Base-by-base conservation (phyloP, 23 red algal genomes). In the Gracilaria domingensis region DNA sequence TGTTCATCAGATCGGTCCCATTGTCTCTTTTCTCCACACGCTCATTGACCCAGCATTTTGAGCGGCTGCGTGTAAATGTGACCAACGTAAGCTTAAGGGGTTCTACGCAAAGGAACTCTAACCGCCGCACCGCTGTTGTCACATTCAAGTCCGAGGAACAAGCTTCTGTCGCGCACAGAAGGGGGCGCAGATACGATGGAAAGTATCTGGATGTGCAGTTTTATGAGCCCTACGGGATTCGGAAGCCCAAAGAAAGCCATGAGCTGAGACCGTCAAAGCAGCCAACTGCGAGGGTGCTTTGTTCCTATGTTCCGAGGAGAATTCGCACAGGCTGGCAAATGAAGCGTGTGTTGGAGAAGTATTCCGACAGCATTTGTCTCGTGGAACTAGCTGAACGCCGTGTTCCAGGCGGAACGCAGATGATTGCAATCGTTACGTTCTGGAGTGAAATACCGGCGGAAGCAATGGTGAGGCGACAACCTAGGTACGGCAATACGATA, bases 101-200 rank as follows among this genome's bases (percentile, higher is more conserved):
- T 2, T 67, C 73, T 20, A 64, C 53, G 20, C 66, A 60, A 17
- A 58, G 28, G 17, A 36, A 64, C 20, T 34, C 40, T 1, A 47
- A 59, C 25, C 74, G n/a, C n/a, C n/a, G 87, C 5, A 90, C 87
- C 4, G 87, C 87, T 8, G 64, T 90, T 25, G 64, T 90, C 51
- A 60, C 87, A 51, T 90, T 90, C 59, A 58, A 40, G 25, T 77
- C 74, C 29, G 65, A 26, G 30, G 59, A 51, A 18, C 75, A 90
- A 51, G 87, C 87, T 1, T 35, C 57, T 47, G 37, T 69, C 34
- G 87, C 87, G 14, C 45, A 71, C 30, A 32, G 18, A 47, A 40
- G 12, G 13, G 84, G 66, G 8, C 54, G 81, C 3, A 12, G 0
- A 21, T 88, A 70, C 24, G 13, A 88, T 42, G 66, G 67, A 42